A percentile compares a stretch with the other conserved stretches of the same genome.
phyloP scores from a whole-genome alignment of 2,329 filamentous ascomycete species.

The Talaromyces sp. region DNA sequence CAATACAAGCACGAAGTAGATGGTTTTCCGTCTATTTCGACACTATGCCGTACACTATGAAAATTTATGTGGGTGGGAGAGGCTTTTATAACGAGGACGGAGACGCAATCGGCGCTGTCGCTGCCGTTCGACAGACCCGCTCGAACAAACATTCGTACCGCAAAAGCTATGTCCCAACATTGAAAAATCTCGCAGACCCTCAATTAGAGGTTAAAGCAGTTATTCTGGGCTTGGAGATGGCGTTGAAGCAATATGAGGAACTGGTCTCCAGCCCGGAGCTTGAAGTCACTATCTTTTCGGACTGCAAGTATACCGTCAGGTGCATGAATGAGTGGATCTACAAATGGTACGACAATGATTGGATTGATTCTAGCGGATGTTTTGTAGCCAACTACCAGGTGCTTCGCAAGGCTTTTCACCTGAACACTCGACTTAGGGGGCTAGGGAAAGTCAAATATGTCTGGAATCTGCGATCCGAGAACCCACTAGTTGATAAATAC shows the following conservation, averaged over 20 bases:
- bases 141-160: neutral
- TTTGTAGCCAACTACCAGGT: neutral
- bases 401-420: neutral
- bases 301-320: neutral
- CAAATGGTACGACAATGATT: neutral
- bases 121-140: neutral
- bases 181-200: neutral
- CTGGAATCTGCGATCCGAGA: neutral
- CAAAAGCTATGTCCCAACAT: too few species aligned
- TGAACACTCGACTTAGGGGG: neutral
- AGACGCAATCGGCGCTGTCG: neutral
- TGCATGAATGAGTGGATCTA: conserved; percentile 6
- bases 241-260: neutral
- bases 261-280: neutral
- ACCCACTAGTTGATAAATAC: neutral
- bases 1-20: too few species aligned
- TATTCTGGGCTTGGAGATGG: conserved; percentile 1
- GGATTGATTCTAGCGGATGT: neutral
- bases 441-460: neutral
- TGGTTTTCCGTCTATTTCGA: too few species aligned
- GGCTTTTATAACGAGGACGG: neutral
- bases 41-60: neutral
- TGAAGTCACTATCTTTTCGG: neutral
- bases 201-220: neutral
- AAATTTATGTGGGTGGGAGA: conserved; percentile 3